phyloP scores from a whole-genome alignment of 805 yeast species.

The Grigorovia jiainica region DNA sequence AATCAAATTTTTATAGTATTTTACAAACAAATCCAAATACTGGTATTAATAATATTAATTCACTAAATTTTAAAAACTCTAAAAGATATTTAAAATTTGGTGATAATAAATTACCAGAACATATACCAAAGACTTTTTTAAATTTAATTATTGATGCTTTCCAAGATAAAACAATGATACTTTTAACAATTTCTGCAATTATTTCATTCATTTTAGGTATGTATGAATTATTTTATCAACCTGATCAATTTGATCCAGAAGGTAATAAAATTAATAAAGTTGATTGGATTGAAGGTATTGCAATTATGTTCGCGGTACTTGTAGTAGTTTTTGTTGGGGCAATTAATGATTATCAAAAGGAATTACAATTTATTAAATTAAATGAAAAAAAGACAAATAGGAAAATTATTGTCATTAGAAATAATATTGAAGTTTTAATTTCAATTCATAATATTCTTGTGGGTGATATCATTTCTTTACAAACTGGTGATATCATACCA shows the following conservation, averaged over 20 bases:
- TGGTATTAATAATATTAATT: neutral
- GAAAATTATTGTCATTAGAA: conserved; percentile 63
- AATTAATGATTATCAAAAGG: conserved; percentile 94
- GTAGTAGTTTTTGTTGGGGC: conserved; percentile 93
- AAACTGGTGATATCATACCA: conserved; percentile 92
- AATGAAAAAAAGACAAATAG: conserved; percentile 85
- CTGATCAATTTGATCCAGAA: conserved; percentile 64
- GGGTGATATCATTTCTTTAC: conserved; percentile 75
- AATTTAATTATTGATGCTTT: conserved; percentile 70
- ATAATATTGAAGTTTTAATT: conserved; percentile 56
- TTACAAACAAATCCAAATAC: conserved; percentile 12
- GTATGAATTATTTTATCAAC: conserved; percentile 85
- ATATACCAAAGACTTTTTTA: conserved; percentile 58
- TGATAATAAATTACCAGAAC: conserved; percentile 60
- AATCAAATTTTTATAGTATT: conserved; percentile 12
- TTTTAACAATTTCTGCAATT: conserved; percentile 77
- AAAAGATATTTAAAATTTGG: conserved; percentile 42
- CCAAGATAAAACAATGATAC: conserved; percentile 81
- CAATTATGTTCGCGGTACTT: conserved; percentile 81
- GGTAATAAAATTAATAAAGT: conserved; percentile 73
- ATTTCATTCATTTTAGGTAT: conserved; percentile 84
- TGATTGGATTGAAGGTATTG: conserved; percentile 99
- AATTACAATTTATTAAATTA: conserved; percentile 78
- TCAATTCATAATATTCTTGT: conserved; percentile 70
- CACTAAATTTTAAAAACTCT: conserved; percentile 4